These are phyloP conservation scores for Zygosaccharomyces pseudobailii DNA, from an alignment of 1,139 yeast species.

Conservation along the genomic window DNA sequence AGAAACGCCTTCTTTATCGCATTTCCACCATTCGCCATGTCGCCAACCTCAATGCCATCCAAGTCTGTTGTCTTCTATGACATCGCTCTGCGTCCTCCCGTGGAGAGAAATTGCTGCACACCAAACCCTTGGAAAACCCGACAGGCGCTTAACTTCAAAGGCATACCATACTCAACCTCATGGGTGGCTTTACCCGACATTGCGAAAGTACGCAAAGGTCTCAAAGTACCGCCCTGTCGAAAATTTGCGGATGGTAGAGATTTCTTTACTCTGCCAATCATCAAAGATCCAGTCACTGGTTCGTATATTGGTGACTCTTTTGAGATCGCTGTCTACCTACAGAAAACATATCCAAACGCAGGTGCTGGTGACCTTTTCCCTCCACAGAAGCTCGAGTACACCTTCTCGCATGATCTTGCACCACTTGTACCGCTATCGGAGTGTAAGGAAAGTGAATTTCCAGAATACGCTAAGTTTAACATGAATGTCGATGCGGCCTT, in stretches of 20 bases:
- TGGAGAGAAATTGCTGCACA: conserved; percentile 1
- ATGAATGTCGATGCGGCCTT: neutral
- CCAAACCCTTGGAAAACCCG: conserved; percentile 1
- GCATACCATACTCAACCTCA: conserved; percentile 1
- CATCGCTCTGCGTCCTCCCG: conserved; percentile 1
- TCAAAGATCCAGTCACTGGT: neutral
- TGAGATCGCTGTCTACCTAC: neutral
- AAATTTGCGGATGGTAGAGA: neutral
- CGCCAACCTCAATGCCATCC: neutral
- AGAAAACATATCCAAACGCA: conserved; percentile 1
- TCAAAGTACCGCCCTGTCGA: conserved; percentile 1
- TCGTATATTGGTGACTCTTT: conserved; percentile 2
- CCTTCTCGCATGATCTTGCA: neutral
- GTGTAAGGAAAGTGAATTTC: neutral
- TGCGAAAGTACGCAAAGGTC: neutral
- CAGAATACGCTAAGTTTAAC: neutral
- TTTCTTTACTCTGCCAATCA: neutral
- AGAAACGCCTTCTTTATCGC: neutral
- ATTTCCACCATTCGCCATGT: neutral
- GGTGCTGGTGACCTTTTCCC: neutral
- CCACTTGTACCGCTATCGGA: neutral
- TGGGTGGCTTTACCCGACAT: neutral
- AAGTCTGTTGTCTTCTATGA: conserved; percentile 1
- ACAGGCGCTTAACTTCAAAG: neutral
- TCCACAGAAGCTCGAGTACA: neutral